phyloP scores from a whole-genome alignment of 768 basidiomycete species.

The Rhodotorula graminis region DNA sequence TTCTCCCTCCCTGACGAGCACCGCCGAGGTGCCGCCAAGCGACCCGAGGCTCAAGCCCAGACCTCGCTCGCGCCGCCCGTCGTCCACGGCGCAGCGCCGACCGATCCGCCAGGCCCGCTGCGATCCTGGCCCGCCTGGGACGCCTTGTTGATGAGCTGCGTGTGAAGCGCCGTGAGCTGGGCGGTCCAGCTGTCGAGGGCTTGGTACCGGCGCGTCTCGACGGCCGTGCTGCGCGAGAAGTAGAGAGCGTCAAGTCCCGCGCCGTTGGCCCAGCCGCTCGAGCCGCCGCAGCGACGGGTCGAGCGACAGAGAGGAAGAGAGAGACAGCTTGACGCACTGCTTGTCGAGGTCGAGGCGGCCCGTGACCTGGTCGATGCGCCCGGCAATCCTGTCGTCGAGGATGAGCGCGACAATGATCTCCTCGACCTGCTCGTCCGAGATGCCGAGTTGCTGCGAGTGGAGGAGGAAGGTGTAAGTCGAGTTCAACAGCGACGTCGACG shows the following conservation, averaged over 20 bases:
- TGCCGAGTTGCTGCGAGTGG: conserved; percentile 75
- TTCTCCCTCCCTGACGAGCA: neutral
- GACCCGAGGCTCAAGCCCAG: neutral
- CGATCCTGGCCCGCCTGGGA: conserved; percentile 24
- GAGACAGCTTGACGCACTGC: conserved; percentile 29
- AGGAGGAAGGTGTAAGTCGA: neutral
- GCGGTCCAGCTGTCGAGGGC: conserved; percentile 78
- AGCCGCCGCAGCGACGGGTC: neutral
- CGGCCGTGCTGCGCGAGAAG: conserved; percentile 59
- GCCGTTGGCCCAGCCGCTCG: no score
- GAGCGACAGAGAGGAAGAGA: neutral
- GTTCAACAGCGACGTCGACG: no score
- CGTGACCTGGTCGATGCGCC: conserved; percentile 91
- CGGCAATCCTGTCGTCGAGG: conserved; percentile 93
- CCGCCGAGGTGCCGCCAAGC: no score
- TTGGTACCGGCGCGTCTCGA: conserved; percentile 79
- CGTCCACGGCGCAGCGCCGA: neutral
- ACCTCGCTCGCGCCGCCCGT: neutral
- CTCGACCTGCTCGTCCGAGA: conserved; percentile 85
- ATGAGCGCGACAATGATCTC: conserved; percentile 89
- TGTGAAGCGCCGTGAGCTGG: conserved; percentile 70
- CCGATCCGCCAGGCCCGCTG: neutral
- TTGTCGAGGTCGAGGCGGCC: conserved; percentile 72
- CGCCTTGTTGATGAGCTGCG: conserved; percentile 67
- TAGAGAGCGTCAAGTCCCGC: neutral